Evolutionary conservation across 345 rosid species (phyloP), one percentile per base, ranked within the genome.

Genomic region (Garcia nutans): DNA sequence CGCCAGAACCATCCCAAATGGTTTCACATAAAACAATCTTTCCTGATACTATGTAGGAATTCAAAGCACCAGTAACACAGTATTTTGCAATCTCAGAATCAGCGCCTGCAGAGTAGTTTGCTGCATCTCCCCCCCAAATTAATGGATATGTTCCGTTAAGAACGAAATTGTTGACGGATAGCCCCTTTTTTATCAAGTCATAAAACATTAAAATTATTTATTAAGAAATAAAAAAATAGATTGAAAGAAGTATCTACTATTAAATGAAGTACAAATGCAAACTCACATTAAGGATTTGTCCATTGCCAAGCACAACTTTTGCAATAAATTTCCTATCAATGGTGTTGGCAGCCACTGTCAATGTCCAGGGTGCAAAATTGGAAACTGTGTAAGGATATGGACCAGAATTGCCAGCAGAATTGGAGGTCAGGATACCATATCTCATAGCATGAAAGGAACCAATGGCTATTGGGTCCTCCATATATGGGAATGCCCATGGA

Each of bases 401-500:
- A 8, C 85, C 85, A 3, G 66, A 49, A 73, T 85, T 82, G 31
- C 85, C 85, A 2, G 88, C 88, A 6, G 85, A 76, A 23, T 12
- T 55, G 0, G 82, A 79, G 19, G 86, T 83, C 42, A 85, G 64
- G 4, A 85, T 75, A 10, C 86, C 88, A 3, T 71, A 24, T 68
- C 26, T 81, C 88, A 85, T 78, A 50, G 82, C 85, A 45, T 77
- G 86, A 72, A 79, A 85, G 49, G 85, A 63, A 28, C 82, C 85
- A 72, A 79, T 82, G 5, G 85, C 80, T 15, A 78, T 72, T 6
- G 74, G 55, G 26, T 82, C 82, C 23, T 73, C 70, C 69, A 67
- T 12, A 45, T 75, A 76, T 22, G 70, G 75, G 12, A 10, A 17
- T 1, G 65, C 75, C 28, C 8, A 6, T 16, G 0, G 3, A n/a